Evolutionary conservation across 208 protist genomes (phyloP).

Genomic region (Leishmania mexicana): DNA sequence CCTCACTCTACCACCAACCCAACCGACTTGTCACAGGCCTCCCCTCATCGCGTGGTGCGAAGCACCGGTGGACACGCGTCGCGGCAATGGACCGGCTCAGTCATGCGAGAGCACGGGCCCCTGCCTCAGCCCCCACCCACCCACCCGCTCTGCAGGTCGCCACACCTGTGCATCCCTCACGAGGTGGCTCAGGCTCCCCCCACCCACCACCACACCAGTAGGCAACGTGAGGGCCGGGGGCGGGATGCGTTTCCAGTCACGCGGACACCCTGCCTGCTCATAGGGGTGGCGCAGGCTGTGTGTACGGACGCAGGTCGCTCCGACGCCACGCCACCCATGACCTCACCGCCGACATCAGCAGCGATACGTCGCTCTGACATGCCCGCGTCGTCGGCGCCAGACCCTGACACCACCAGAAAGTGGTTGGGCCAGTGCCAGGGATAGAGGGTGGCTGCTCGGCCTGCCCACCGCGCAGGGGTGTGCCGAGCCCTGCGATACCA

Average conservation of each 20-base stretch:
- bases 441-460: background rate
- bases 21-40: background rate
- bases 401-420: background rate
- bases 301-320: background rate
- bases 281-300: background rate
- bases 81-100: background rate
- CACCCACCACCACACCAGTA: background rate
- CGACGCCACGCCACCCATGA: background rate
- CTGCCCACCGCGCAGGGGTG: background rate
- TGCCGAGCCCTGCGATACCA: background rate
- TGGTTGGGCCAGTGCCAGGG: background rate
- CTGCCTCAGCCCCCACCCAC: background rate
- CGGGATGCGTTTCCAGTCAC: background rate
- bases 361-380: background rate
- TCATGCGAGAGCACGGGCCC: background rate
- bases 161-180: background rate
- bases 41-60: background rate
- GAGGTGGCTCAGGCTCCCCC: background rate
- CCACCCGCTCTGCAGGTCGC: background rate
- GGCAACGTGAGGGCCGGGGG: background rate
- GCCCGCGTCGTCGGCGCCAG: background rate
- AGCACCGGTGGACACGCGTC: background rate
- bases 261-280: background rate
- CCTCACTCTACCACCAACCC: background rate
- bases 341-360: background rate